A percentile compares a stretch with the other conserved stretches of the same genome.
Evolutionary conservation across 371 early-diverging fungal genomes (phyloP).

Genomic region (Apophysomyces variabilis): DNA sequence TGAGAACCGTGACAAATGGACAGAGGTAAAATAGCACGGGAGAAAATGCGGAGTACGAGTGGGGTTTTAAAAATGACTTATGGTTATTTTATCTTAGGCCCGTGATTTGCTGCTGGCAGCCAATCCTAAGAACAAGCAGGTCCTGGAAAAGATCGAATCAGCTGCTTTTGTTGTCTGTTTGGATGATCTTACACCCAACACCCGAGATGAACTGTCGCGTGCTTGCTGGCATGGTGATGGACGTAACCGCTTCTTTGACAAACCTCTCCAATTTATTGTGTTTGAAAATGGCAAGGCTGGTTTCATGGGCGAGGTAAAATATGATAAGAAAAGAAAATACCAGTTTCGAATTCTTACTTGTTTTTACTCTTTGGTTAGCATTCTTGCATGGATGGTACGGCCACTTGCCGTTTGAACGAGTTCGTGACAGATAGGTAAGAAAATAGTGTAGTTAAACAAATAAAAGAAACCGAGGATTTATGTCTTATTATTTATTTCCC

Average conservation of each 20-base stretch:
- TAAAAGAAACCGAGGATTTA: constrained; percentile 27
- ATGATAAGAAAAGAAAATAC: neutral
- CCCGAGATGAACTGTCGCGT: constrained; percentile 79
- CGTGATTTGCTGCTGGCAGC: constrained; percentile 69
- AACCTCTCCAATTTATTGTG: constrained; percentile 91
- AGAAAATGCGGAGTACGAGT: neutral
- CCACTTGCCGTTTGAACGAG: constrained; percentile 81
- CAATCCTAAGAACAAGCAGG: constrained; percentile 68
- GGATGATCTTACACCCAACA: constrained; percentile 83
- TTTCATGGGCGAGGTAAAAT: constrained; percentile 83
- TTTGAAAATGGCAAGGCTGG: constrained; percentile 97
- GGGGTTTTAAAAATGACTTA: constrained; percentile 10
- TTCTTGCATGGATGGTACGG: constrained; percentile 96
- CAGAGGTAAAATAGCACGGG: constrained; percentile 64
- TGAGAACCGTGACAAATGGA: constrained; percentile 94
- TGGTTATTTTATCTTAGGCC: constrained; percentile 26
- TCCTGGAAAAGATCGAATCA: constrained; percentile 83
- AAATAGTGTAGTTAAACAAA: neutral
- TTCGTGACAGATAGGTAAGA: constrained; percentile 51
- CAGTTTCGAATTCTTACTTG: neutral
- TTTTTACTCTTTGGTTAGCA: constrained; percentile 52
- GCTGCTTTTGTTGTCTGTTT: constrained; percentile 87
- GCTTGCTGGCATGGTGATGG: constrained; percentile 95
- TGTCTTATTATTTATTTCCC: constrained; percentile 17
- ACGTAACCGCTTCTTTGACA: constrained; percentile 94